A percentile compares a stretch with the other conserved stretches of the same genome.
Evolutionary conservation across 495 filamentous ascomycete genomes (phyloP).

Genomic region (Entonaema liquescens): DNA sequence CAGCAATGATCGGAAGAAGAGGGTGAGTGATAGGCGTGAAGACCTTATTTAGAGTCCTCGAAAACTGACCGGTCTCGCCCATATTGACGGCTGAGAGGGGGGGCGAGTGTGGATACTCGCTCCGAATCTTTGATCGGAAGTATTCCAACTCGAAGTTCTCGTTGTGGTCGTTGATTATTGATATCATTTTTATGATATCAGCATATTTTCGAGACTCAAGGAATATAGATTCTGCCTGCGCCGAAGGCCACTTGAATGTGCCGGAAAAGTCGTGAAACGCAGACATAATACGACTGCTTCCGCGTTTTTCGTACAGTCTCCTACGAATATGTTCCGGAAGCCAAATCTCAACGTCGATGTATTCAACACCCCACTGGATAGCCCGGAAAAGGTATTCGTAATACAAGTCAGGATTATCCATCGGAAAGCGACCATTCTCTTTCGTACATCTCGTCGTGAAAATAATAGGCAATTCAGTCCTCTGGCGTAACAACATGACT

Average conservation of each 20-base stretch:
- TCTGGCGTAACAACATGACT: constrained; percentile 80
- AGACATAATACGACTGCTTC: constrained; percentile 82
- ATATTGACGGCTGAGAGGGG: constrained; percentile 86
- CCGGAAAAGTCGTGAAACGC: constrained; percentile 89
- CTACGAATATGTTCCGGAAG: constrained; percentile 77
- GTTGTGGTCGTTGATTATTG: constrained; percentile 76
- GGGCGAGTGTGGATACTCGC: constrained; percentile 68
- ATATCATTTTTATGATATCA: constrained; percentile 90
- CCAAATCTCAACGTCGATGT: constrained; percentile 88
- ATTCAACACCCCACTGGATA: constrained; percentile 87
- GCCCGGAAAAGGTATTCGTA: constrained; percentile 80
- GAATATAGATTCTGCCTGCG: constrained; percentile 73
- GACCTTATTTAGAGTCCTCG: constrained; percentile 79
- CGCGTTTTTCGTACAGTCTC: constrained; percentile 71
- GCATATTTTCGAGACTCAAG: constrained; percentile 74
- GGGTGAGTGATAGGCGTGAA: constrained; percentile 90
- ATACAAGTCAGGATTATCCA: constrained; percentile 77
- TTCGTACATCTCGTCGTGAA: constrained; percentile 82
- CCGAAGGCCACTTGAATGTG: constrained; percentile 80
- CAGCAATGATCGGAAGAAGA: constrained; percentile 82
- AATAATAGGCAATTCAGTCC: constrained; percentile 85
- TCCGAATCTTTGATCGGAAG: constrained; percentile 79
- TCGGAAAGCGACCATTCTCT: constrained; percentile 84
- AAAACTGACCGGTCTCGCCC: constrained; percentile 83
- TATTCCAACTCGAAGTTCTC: constrained; percentile 90